Base-by-base conservation (phyloP, 2,329 filamentous ascomycete species). In the Cercospora zeae-maydis region DNA sequence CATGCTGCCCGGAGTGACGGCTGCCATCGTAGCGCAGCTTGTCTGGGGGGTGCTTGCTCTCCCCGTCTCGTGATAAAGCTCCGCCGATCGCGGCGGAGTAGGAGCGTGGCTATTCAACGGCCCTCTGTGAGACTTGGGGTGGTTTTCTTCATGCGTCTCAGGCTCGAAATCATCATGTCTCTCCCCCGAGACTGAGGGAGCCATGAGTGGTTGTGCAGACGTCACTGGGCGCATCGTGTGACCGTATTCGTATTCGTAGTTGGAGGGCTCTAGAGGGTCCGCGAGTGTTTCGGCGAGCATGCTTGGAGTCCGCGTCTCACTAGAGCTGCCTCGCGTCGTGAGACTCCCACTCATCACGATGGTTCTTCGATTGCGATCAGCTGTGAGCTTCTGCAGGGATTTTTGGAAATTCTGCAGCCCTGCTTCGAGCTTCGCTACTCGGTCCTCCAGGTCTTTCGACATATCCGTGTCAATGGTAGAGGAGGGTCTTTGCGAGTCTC, bases 391-490 rank as follows among this genome's bases (percentile, higher is more conserved):
- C 37, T 73, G 65, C 42, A 76, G 60, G 11, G 72, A 73, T 34
- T 63, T 66, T 63, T 75, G 74, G 63, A 76, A 76, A 30, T 65
- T 69, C 13, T 70, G 67, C 21, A 76, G 64, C 8, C 72, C 72
- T 13, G 70, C 66, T 63, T 76, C 75, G 8, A 76, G 70, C 61
- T 70, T 71, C 4, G 72, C 70, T 4, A 76, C 73, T 3, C 75
- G 72, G 33, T 72, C 69, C 58, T 76, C 75, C 16, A 76, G 67
- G 53, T 76, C 75, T 34, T 57, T 60, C 3, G 65, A 64, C 63
- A 67, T 65, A 39, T 68, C 66, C 4, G 64, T 66, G 19, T 62
- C 66, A 2, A 63, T 33, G 14, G 62, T 63, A 30, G 66, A 67
- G 4, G 62, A 63, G 11, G 59, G 63, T 21, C 63, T 47, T 14